Percentiles rank a stretch among this genome's conserved stretches.
phyloP scores from a whole-genome alignment of 75 land plant species.

The Azolla pinnata region DNA sequence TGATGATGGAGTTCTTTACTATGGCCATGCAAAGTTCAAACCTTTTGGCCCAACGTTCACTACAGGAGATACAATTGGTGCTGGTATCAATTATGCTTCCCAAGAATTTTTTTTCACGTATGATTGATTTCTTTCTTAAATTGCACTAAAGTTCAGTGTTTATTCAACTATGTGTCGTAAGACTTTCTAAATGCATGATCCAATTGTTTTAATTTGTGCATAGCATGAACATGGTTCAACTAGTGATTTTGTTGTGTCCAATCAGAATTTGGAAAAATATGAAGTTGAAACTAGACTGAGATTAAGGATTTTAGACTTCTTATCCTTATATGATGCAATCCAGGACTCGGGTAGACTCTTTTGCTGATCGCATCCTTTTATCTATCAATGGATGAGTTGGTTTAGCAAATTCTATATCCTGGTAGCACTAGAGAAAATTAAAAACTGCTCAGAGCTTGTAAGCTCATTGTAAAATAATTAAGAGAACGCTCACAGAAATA shows the following conservation, averaged over 20 bases:
- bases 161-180: no score
- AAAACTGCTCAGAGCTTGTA: no score
- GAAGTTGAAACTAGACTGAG: background rate
- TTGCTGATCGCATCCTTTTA: background rate
- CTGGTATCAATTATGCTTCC: conserved; percentile 89
- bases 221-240: background rate
- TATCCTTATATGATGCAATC: no score
- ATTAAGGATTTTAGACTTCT: background rate
- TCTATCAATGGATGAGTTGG: background rate
- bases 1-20: conserved; percentile 86
- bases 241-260: background rate
- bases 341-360: background rate
- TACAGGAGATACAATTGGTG: conserved; percentile 82
- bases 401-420: no score
- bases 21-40: conserved; percentile 65
- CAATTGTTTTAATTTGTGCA: background rate
- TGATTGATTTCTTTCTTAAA: conserved; percentile 10
- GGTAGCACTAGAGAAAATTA: no score
- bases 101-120: conserved; percentile 95
- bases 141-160: no score
- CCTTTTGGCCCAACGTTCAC: conserved; percentile 68
- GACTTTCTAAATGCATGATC: no score
- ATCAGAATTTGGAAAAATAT: background rate
- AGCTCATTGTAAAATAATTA: no score
- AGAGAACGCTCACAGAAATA: no score